Percentiles rank a stretch among this genome's conserved stretches.
phyloP scores from a whole-genome alignment of 345 rosid genomes.

The Jatropha curcas region DNA sequence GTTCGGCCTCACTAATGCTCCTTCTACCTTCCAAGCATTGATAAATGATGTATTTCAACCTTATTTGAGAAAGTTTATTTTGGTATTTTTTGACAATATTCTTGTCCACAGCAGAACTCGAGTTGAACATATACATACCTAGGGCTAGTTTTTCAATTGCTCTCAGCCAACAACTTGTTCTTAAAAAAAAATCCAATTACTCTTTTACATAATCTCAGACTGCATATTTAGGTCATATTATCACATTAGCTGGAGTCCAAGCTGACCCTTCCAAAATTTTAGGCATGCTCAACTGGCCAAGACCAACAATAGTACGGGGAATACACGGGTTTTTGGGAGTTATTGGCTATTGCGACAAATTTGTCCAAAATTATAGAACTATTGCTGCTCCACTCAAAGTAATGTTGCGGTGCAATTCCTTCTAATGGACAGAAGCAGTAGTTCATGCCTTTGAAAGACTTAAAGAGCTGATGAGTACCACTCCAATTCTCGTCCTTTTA shows the following conservation, averaged over 20 bases:
- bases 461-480: background rate
- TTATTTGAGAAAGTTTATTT: too few species aligned
- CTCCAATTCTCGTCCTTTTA: background rate
- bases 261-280: background rate
- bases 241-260: background rate
- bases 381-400: background rate
- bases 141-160: background rate
- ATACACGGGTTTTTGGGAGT: background rate
- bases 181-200: background rate
- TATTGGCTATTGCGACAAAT: background rate
- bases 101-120: background rate
- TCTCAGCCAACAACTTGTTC: background rate
- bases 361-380: background rate
- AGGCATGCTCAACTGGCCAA: background rate
- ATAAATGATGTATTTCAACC: too few species aligned
- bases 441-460: background rate
- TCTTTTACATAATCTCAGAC: background rate
- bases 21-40: background rate
- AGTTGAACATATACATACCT: background rate
- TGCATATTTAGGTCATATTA: too few species aligned
- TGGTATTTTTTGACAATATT: background rate
- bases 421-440: background rate
- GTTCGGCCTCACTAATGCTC: background rate
- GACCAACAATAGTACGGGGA: background rate
- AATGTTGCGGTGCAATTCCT: background rate